These are phyloP conservation scores for Scleroderma bovista DNA, from an alignment of 768 basidiomycete genomes.

Conservation along the genomic window DNA sequence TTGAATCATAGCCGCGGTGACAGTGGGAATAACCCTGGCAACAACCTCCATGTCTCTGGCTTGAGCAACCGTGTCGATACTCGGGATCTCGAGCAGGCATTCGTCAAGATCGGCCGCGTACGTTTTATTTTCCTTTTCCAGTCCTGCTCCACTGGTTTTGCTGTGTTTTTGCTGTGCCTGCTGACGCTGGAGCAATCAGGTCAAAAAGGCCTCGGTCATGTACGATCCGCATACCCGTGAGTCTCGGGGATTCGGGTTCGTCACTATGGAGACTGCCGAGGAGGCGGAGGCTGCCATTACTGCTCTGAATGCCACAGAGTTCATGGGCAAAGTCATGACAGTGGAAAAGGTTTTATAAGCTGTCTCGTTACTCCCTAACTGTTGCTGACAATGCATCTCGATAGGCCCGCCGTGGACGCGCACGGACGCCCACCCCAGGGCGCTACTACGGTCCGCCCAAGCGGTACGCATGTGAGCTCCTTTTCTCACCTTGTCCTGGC, in stretches of 20 bases:
- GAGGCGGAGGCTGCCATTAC: conserved; percentile 92
- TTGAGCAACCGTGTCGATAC: conserved; percentile 64
- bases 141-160: too few relatives aligned
- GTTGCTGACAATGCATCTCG: conserved; percentile 4
- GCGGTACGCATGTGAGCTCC: conserved; percentile 53
- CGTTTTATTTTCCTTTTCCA: too few relatives aligned
- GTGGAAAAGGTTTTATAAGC: conserved; percentile 76
- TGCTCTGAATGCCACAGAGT: conserved; percentile 73
- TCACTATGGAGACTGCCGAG: conserved; percentile 76
- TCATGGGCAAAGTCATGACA: conserved; percentile 82
- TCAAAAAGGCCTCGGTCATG: conserved; percentile 67
- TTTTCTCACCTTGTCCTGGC: neutral
- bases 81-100: conserved; percentile 82
- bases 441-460: conserved; percentile 93
- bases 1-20: conserved; percentile 20
- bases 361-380: neutral
- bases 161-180: neutral
- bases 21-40: conserved; percentile 51
- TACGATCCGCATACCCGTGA: conserved; percentile 68
- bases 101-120: conserved; percentile 84
- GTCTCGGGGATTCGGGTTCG: conserved; percentile 83
- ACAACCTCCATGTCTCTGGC: conserved; percentile 61
- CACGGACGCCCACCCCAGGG: conserved; percentile 90
- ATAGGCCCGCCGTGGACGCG: conserved; percentile 85
- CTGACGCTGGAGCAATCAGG: conserved; percentile 18